Evolutionary conservation across 441 rosid species (phyloP), one percentile per base, ranked within the genome.

Genomic region (Erodium texanum): DNA sequence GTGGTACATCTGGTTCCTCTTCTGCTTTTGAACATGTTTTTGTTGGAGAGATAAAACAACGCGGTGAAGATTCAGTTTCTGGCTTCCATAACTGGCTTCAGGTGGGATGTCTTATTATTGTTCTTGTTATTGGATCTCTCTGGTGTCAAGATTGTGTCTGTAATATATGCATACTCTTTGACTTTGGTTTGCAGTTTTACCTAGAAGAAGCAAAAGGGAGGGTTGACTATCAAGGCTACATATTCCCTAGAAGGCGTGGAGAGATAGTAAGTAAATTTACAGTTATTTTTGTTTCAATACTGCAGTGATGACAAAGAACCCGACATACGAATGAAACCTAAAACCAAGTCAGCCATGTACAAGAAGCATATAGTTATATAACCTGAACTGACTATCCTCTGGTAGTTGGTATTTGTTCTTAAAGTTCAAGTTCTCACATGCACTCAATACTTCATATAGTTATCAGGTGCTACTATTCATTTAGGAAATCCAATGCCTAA

Each of bases 1-100:
- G 97, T 71, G 97, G 97, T 68, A 79, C 92, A 16, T 82, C 83
- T 67, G 84, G 85, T 50, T 87, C 87, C 24, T 93, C 97, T 72
- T 93, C 97, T 82, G 96, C 99, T 38, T 93, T 93, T 73, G 99
- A 93, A 71, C 99, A 93, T 80, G 99, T 93, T 69, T 93, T 93
- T 82, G 99, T 93, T 0, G 97, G 97, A 68, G 97, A 93, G 82
- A 83, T 93, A 73, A 90, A 89, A 84, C 83, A 87, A 22, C 71
- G 64, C 19, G 88, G 81, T 50, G 93, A 86, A 56, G 82, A 84
- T 77, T 85, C 87, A 82, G 95, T 93, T 77, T 84, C 87, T 20
- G 99, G 99, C 38, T 93, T 90, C 81, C 99, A 93, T 75, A 93
- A 93, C 70, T 93, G 99, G 99, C 83, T 93, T 82, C 99, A 90